These are phyloP conservation scores for Corynascus novoguineensis DNA, from an alignment of 495 filamentous ascomycete species.

Conservation along the genomic window DNA sequence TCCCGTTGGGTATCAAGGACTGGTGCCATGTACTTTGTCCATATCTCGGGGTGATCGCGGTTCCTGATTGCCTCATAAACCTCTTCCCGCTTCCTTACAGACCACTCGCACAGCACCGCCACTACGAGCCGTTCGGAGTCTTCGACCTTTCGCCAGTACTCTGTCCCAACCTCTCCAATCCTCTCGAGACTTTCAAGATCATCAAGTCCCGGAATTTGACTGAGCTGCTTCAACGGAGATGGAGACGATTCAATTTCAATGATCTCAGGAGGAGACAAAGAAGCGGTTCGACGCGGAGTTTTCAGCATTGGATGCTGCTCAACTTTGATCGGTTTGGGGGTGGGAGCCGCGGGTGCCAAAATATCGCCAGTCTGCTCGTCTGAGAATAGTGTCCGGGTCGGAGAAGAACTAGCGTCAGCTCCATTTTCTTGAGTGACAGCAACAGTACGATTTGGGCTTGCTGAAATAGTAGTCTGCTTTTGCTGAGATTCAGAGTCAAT, in stretches of 20 bases:
- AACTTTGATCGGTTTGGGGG: constrained; percentile 10
- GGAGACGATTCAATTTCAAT: constrained; percentile 19
- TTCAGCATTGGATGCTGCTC: background rate
- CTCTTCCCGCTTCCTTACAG: background rate
- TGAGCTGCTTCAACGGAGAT: background rate
- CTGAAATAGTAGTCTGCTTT: background rate
- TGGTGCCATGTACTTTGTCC: constrained; percentile 22
- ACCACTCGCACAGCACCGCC: constrained; percentile 19
- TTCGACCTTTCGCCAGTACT: constrained; percentile 18
- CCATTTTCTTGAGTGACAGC: background rate
- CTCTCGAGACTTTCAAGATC: constrained; percentile 9
- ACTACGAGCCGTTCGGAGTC: constrained; percentile 27
- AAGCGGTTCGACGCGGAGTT: background rate
- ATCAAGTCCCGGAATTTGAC: constrained; percentile 10
- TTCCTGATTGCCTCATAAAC: constrained; percentile 11
- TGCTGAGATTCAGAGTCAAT: constrained; percentile 4
- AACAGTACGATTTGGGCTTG: background rate
- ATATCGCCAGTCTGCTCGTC: background rate
- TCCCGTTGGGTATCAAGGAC: background rate
- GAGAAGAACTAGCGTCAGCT: background rate
- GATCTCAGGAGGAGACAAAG: background rate
- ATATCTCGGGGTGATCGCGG: constrained; percentile 11
- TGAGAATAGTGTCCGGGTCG: background rate
- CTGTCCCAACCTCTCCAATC: constrained; percentile 19
- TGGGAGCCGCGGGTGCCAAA: background rate